phyloP scores from a whole-genome alignment of 306 rosid species.

The Urtica urens region DNA sequence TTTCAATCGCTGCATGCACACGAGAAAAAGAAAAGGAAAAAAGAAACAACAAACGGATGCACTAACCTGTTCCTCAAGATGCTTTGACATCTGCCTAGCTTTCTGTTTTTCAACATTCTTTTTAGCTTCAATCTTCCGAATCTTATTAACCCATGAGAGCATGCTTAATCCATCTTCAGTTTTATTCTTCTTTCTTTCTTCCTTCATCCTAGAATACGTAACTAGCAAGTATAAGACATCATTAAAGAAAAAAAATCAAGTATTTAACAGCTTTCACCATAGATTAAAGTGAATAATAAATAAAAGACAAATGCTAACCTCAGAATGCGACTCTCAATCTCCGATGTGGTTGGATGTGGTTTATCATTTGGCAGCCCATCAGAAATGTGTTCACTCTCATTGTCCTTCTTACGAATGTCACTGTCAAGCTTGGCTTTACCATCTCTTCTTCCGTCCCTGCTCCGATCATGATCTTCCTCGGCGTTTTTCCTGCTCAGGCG shows the following conservation, averaged over 20 bases:
- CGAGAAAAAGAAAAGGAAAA: slow-evolving; percentile 5
- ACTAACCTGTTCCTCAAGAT: slow-evolving; percentile 86
- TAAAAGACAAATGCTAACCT: slow-evolving; percentile 32
- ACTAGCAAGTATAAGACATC: background rate
- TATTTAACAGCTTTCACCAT: background rate
- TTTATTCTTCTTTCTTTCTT: slow-evolving; percentile 62
- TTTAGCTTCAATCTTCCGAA: slow-evolving; percentile 67
- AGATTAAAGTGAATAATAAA: slow-evolving; percentile 2
- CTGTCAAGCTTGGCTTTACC: slow-evolving; percentile 29
- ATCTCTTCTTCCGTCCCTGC: slow-evolving; percentile 32
- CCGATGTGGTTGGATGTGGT: slow-evolving; percentile 25
- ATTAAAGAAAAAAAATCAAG: background rate
- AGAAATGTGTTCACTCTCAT: slow-evolving; percentile 25
- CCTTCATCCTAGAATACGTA: slow-evolving; percentile 51
- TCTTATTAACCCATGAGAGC: slow-evolving; percentile 66
- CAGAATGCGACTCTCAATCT: slow-evolving; percentile 61
- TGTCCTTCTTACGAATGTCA: slow-evolving; percentile 39
- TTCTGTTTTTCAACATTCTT: slow-evolving; percentile 46
- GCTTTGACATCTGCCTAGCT: slow-evolving; percentile 70
- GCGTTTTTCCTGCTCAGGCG: slow-evolving; percentile 31
- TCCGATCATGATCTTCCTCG: slow-evolving; percentile 39
- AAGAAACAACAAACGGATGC: background rate
- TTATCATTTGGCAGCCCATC: slow-evolving; percentile 24
- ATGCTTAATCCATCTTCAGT: slow-evolving; percentile 56
- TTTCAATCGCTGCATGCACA: no score